Evolutionary conservation across 441 rosid species (phyloP).

Genomic region (Brassica hybrid): DNA sequence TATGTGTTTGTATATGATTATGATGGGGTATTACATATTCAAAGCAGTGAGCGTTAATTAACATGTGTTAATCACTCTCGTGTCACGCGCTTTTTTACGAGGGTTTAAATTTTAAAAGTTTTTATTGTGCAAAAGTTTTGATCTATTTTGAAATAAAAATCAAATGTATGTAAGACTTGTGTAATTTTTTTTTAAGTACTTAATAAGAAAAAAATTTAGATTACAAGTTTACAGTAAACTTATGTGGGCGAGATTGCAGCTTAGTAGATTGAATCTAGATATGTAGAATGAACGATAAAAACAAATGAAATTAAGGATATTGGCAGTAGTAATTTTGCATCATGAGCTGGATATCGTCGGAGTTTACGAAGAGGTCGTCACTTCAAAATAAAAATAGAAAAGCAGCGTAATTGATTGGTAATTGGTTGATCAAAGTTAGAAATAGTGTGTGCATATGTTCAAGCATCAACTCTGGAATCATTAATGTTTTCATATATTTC

Average conservation of each 20-base stretch:
- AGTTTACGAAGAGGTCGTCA: constrained; percentile 4
- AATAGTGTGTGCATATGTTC: not conserved
- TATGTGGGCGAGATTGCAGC: constrained; percentile 20
- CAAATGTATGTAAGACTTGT: constrained; percentile 33
- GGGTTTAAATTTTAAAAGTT: constrained; percentile 22
- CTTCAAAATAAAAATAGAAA: not conserved
- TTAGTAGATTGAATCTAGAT: constrained; percentile 10
- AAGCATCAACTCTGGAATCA: not conserved
- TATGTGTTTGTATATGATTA: constrained; percentile 41
- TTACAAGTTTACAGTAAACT: not conserved
- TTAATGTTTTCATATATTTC: not conserved
- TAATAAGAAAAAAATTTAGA: not conserved
- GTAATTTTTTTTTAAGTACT: not conserved
- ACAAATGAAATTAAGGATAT: not conserved
- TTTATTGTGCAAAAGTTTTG: constrained; percentile 27
- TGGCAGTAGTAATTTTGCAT: not conserved
- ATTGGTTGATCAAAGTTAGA: not conserved
- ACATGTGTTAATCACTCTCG: constrained; percentile 28
- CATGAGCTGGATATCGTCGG: constrained; percentile 4
- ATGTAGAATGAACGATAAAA: constrained; percentile 20
- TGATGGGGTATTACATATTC: constrained; percentile 33
- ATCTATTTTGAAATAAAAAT: constrained; percentile 25
- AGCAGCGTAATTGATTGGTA: not conserved
- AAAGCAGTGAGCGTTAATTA: constrained; percentile 28
- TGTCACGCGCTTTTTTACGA: constrained; percentile 17